Base-by-base conservation (phyloP, 1,139 yeast genomes). In the Scheffersomyces titani region DNA sequence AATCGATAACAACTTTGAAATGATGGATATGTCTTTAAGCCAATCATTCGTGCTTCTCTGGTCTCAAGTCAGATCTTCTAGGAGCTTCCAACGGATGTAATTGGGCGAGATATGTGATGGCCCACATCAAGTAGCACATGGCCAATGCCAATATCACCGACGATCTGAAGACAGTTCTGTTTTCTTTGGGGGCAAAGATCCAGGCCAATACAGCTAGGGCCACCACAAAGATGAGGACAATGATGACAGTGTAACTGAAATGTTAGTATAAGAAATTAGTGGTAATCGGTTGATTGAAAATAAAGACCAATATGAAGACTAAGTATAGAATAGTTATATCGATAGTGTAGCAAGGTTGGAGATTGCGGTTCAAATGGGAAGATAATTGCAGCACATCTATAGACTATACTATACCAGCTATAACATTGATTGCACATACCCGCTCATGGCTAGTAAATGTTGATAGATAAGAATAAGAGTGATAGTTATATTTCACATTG, bases 61-160 rank as follows among this genome's bases (percentile, higher is more conserved):
- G 92, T 75, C 94, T 85, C 70, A 89, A 75, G 64, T 89, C 93
- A 1, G 92, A 85, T 65, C 94, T 85, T 71, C 88, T 87, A 51
- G 96, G 96, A 36, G 84, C 89, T 55, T 88, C 92, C 66, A 89
- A 77, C n/a, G 96, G 96, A 71, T 89, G 94, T 58, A 89, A 76
- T 67, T 89, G 96, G 44, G 88, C 85, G 63, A 91, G 75, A 67
- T 90, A 91, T 6, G 97, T 91, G 64, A 91, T 87, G 36, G 97
- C 97, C 97, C 97, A 92, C 97, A 92, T 90, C 68, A 92, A 80
- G 72, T 84, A 92, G 80, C 92, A 89, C 97, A 92, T 90, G 21
- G 96, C 87, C 68, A 93, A 73, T 3, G 93, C 85, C 62, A 93
- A 80, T 55, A 89, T 87, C 52, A 92, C 86, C 13, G 97, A 90